phyloP scores from a whole-genome alignment of 139 green algal species.

The Chlamydomonas urium region DNA sequence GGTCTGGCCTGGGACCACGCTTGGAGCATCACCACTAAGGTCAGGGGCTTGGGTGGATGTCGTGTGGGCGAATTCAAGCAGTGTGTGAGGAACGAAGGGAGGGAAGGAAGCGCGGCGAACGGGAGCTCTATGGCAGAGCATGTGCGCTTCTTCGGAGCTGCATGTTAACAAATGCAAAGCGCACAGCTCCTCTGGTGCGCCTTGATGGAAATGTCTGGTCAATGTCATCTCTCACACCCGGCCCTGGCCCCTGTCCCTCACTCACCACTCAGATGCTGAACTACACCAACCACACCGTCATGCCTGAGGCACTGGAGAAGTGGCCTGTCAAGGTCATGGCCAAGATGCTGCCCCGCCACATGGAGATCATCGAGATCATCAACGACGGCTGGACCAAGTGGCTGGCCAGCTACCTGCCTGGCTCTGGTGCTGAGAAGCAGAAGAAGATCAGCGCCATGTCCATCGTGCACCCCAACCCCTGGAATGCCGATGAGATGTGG shows the following conservation, averaged over 20 bases:
- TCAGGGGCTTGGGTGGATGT: slow-evolving; percentile 17
- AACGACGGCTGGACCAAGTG: slow-evolving; percentile 54
- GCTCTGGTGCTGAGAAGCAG: slow-evolving; percentile 22
- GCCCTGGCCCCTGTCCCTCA: no score
- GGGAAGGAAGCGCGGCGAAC: no score
- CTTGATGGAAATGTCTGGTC: no score
- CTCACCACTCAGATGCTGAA: slow-evolving; percentile 73
- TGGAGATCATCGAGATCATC: slow-evolving; percentile 91
- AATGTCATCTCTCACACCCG: no score
- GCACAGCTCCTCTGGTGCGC: no score
- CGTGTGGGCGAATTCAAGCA: no score
- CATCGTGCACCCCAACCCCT: slow-evolving; percentile 84
- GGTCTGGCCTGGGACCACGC: slow-evolving; percentile 81
- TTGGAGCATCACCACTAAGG: slow-evolving; percentile 82
- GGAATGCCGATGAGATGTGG: slow-evolving; percentile 82
- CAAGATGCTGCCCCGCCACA: slow-evolving; percentile 95
- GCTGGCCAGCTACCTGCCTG: slow-evolving; percentile 38
- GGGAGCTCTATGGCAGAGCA: no score
- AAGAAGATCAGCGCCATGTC: slow-evolving; percentile 63
- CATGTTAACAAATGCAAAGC: no score
- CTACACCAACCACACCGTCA: slow-evolving; percentile 99
- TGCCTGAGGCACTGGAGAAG: slow-evolving; percentile 98
- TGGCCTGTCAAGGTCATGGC: slow-evolving; percentile 86
- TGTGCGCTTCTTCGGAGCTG: no score
- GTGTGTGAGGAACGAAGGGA: no score